These are phyloP conservation scores for Mucor irregularis DNA, from an alignment of 371 early-diverging fungal species.

Conservation along the genomic window DNA sequence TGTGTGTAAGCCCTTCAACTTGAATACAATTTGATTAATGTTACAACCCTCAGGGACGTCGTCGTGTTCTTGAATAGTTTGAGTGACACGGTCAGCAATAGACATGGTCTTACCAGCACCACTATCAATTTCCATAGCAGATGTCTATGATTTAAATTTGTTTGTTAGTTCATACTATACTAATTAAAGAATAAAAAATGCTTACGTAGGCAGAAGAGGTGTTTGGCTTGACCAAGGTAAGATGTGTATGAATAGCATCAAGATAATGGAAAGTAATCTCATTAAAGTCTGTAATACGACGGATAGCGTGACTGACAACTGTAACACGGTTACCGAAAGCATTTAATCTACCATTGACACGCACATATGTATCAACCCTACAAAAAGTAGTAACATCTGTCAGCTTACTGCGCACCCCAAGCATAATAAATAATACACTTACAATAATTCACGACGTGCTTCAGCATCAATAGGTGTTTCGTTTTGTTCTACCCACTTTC, in stretches of 20 bases:
- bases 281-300: constrained; percentile 68
- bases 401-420: not conserved
- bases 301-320: constrained; percentile 53
- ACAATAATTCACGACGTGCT: constrained; percentile 20
- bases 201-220: too few species aligned
- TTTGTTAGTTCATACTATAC: too few species aligned
- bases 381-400: not conserved
- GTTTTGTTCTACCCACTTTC: constrained; percentile 58
- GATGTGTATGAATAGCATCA: constrained; percentile 64
- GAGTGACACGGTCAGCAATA: constrained; percentile 23
- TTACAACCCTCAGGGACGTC: constrained; percentile 30
- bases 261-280: constrained; percentile 77
- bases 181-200: too few species aligned
- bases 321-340: constrained; percentile 57
- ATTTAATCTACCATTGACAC: constrained; percentile 67
- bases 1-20: constrained; percentile 36
- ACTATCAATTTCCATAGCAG: constrained; percentile 10
- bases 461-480: constrained; percentile 36
- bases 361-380: constrained; percentile 62
- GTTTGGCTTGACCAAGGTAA: constrained; percentile 46
- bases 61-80: constrained; percentile 24
- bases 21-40: constrained; percentile 35
- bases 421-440: too few species aligned
- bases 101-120: not conserved
- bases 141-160: not conserved